Evolutionary conservation across 768 basidiomycete species (phyloP), one percentile per base, ranked within the genome.

Genomic region (Amanita pseudoporphyria): DNA sequence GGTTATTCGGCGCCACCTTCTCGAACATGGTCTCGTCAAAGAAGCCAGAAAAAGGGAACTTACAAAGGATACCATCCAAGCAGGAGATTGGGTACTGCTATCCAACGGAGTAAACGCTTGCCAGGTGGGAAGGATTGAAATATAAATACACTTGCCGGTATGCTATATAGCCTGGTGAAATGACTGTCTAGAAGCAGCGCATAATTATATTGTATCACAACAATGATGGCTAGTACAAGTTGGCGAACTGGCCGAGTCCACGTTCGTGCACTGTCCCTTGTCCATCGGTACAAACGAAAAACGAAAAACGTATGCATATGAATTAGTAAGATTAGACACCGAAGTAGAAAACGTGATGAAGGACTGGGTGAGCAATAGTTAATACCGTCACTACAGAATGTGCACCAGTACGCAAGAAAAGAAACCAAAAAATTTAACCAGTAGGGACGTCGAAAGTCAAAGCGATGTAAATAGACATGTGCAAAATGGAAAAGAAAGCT

Each of bases 91-190:
- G 67, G 76, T 85, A 1, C 68, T 90, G 32, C 64, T 86, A 31
- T 84, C 81, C 60, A 90, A 90, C 58, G 81, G 79, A 6, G 79
- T 86, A 3, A 73, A 73, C 54, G 87, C 86, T 24, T 86, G 84
- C 62, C 71, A 74, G 30, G 56, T 87, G 26, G 87, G 81, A 9
- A 71, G 60, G 52, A 66, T 77, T 38, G 57, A 59, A 28, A 37
- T 26, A 6, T 37, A 47, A 35, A n/a, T n/a, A n/a, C n/a, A n/a
- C n/a, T n/a, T n/a, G n/a, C n/a, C n/a, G n/a, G n/a, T n/a, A n/a
- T n/a, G n/a, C n/a, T n/a, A n/a, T n/a, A n/a, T n/a, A n/a, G n/a
- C n/a, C n/a, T n/a, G n/a, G n/a, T n/a, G n/a, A n/a, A n/a, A n/a
- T 6, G 44, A 16, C 24, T 3, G 6, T 41, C 21, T 7, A 41